Percentiles rank a stretch among this genome's conserved stretches.
These are phyloP conservation scores for Ophiosphaerella herpotricha DNA, from an alignment of 2,329 filamentous ascomycete species.

Conservation along the genomic window DNA sequence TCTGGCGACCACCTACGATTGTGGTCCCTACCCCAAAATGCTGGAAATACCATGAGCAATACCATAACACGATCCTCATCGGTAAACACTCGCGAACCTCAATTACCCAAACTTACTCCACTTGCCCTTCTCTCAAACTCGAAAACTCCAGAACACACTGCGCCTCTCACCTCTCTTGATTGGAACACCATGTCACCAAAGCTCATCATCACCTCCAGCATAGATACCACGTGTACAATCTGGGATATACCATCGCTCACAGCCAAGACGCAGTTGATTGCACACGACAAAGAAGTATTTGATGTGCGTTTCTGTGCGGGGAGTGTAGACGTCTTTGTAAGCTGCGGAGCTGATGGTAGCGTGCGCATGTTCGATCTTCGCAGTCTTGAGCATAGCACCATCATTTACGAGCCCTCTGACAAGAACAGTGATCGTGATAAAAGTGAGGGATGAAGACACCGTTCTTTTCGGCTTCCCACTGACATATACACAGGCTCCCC, in stretches of 20 bases:
- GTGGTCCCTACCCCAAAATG: constrained; percentile 77
- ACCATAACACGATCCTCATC: constrained; percentile 71
- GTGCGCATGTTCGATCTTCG: constrained; percentile 98
- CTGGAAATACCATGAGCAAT: constrained; percentile 63
- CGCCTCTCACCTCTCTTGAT: constrained; percentile 91
- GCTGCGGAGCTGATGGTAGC: constrained; percentile 95
- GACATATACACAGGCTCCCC: constrained; percentile 47
- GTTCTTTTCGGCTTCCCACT: constrained; percentile 2
- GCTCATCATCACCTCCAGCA: constrained; percentile 97
- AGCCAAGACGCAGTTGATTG: constrained; percentile 96
- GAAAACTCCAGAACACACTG: constrained; percentile 97
- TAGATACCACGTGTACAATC: constrained; percentile 98
- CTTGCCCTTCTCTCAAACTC: constrained; percentile 94
- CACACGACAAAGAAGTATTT: constrained; percentile 98
- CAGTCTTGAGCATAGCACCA: constrained; percentile 95
- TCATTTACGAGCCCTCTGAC: constrained; percentile 96
- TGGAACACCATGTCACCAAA: constrained; percentile 98
- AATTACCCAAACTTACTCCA: constrained; percentile 82
- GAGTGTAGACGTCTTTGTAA: constrained; percentile 98
- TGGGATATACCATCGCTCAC: constrained; percentile 99
- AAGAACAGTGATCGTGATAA: constrained; percentile 64
- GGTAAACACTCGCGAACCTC: constrained; percentile 62
- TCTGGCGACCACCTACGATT: constrained; percentile 92
- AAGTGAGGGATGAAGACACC: constrained; percentile 34
- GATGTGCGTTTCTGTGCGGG: constrained; percentile 98